These are phyloP conservation scores for Bidens hawaiensis DNA, from an alignment of 140 eudicot species.

Conservation along the genomic window DNA sequence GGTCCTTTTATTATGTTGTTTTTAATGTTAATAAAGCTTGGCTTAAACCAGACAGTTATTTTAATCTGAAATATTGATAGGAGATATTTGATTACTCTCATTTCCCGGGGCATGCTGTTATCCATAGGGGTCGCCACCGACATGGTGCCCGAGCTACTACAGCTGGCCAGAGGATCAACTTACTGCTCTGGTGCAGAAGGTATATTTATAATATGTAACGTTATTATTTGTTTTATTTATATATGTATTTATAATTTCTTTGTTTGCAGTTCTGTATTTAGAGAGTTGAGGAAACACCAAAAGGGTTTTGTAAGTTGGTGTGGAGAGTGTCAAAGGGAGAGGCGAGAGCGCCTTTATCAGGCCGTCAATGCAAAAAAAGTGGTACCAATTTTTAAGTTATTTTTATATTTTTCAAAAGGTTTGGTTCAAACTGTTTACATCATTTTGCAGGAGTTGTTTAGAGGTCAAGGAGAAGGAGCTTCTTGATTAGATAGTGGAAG, in stretches of 20 bases:
- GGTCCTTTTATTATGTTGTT: no score
- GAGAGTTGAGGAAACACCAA: constrained; percentile 76
- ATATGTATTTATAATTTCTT: background rate
- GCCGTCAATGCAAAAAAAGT: constrained; percentile 45
- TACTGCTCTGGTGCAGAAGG: constrained; percentile 95
- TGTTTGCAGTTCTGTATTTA: constrained; percentile 60
- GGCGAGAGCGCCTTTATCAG: constrained; percentile 56
- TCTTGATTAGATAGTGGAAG: constrained; percentile 12
- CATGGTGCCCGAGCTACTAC: constrained; percentile 97
- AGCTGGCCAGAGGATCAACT: constrained; percentile 66
- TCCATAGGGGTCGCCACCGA: constrained; percentile 95
- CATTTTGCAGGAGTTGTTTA: constrained; percentile 27
- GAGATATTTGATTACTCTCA: constrained; percentile 80
- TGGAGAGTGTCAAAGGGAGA: constrained; percentile 79
- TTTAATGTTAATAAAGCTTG: no score
- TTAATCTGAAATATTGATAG: constrained; percentile 27
- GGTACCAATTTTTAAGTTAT: constrained; percentile 27
- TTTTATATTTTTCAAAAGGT: background rate
- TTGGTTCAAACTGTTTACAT: background rate
- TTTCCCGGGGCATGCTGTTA: constrained; percentile 75
- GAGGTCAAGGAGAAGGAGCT: constrained; percentile 15
- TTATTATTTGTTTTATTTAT: background rate
- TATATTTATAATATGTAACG: no score
- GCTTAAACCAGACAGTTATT: background rate
- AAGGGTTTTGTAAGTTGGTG: constrained; percentile 78